Base-by-base conservation (phyloP, 1,284 basidiomycete genomes). In the Irpex sp. region DNA sequence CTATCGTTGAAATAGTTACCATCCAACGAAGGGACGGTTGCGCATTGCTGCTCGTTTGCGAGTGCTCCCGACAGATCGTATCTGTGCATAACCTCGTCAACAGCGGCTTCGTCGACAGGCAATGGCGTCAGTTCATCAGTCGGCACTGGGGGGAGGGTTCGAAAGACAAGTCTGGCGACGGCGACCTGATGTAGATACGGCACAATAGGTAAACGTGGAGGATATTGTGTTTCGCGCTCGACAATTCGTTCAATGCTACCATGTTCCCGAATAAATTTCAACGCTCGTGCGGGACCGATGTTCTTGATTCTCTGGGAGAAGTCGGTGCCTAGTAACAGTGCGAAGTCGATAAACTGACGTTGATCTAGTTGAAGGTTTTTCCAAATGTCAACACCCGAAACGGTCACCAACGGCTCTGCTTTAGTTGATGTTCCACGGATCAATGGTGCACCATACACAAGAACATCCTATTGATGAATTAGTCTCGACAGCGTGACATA, bases 291-390 rank as follows among this genome's bases (percentile, higher is more conserved):
- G 0, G 93, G 93, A 0, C 94, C 94, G 3, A 96, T 78, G 60
- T 88, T 87, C 63, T 84, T 87, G 66, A 97, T 91, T 1, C 94
- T 85, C 54, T 88, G 84, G 0, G 91, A 89, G 68, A 96, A 96
- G 74, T 97, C 94, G 0, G 94, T 97, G 4, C 94, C 94, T 11
- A 94, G 82, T 2, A 97, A 81, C 52, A 97, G 82, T 0, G 85
- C 87, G 73, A 95, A 94, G 76, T 96, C 95, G 69, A 95, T 75
- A 73, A 85, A 96, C 59, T 82, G 72, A 0, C 78, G 70, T 3
- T 78, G 80, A 61, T 83, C 76, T 37, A 96, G 81, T 6, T 79
- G 73, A 31, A 94, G 82, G 5, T 77, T 77, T 0, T 71, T 65
- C n/a, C 87, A 86, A n/a, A 95, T 78, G 2, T 84, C 80, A 1